Percentiles rank a stretch among this genome's conserved stretches.
Evolutionary conservation across 2,329 filamentous ascomycete species (phyloP).

Genomic region (Septoria linicola): DNA sequence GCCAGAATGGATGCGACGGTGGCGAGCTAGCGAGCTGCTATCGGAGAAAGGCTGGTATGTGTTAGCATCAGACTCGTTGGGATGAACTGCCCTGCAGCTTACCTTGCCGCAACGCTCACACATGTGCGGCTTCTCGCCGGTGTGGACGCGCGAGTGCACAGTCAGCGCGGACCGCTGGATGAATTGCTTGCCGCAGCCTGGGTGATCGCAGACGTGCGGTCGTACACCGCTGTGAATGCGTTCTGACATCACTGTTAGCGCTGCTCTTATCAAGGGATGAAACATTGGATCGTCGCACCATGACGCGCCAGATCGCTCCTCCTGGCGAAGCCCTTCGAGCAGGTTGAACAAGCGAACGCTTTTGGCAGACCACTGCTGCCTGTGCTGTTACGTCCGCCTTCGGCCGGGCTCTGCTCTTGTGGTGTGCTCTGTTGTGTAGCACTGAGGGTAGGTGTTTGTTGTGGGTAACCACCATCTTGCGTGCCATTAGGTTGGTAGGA

Average conservation of each 20-base stretch:
- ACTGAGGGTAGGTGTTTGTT: conserved; percentile 36
- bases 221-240: conserved; percentile 90
- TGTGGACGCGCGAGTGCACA: conserved; percentile 92
- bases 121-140: conserved; percentile 97
- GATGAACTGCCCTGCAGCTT: conserved; percentile 34
- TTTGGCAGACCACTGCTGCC: conserved; percentile 59
- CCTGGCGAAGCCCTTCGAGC: conserved; percentile 86
- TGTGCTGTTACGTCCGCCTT: conserved; percentile 39
- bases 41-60: conserved; percentile 83
- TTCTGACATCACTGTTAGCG: conserved; percentile 56
- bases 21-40: conserved; percentile 87
- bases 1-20: conserved; percentile 91
- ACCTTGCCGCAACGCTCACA: conserved; percentile 97
- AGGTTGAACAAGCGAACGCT: conserved; percentile 85
- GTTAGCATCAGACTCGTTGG: conserved; percentile 30
- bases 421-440: conserved; percentile 36
- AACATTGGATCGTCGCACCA: conserved; percentile 58
- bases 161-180: conserved; percentile 95
- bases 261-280: conserved; percentile 12
- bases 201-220: conserved; percentile 88
- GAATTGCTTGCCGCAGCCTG: conserved; percentile 89
- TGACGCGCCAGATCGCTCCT: conserved; percentile 92
- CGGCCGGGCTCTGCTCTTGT: conserved; percentile 38
- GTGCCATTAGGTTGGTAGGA: conserved; percentile 53
- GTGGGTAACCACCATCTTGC: conserved; percentile 47